phyloP scores from a whole-genome alignment of 495 filamentous ascomycete species.

The Xylona heveae region DNA sequence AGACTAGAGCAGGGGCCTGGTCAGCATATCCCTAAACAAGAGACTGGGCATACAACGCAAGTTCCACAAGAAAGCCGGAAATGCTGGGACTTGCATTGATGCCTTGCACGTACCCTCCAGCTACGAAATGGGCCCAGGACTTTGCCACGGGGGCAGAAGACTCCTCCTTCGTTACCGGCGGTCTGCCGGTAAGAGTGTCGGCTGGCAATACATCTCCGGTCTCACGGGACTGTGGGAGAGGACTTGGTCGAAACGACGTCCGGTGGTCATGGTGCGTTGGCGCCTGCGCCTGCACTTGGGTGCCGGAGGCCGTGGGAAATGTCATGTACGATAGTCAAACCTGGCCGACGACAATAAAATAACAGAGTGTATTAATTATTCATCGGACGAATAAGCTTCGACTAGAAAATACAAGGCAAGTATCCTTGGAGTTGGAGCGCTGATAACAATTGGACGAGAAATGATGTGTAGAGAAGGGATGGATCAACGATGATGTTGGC shows the following conservation, averaged over 20 bases:
- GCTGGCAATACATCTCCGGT: constrained; percentile 33
- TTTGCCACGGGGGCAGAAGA: constrained; percentile 42
- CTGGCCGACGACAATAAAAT: too few species aligned
- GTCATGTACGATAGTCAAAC: constrained; percentile 3
- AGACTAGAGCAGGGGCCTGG: too few species aligned
- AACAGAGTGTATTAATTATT: too few species aligned
- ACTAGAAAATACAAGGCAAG: too few species aligned
- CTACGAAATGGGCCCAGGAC: constrained; percentile 76
- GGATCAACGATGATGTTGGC: too few species aligned
- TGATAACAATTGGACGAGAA: too few species aligned
- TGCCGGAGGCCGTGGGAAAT: not conserved
- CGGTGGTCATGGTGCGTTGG: not conserved
- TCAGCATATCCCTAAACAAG: not conserved
- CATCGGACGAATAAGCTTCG: too few species aligned
- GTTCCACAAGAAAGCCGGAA: not conserved
- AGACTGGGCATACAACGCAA: not conserved
- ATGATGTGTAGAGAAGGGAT: too few species aligned
- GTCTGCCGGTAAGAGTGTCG: constrained; percentile 11
- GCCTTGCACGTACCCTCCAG: constrained; percentile 60
- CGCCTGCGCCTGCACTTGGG: not conserved
- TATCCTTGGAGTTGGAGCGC: too few species aligned
- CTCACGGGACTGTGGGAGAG: constrained; percentile 34
- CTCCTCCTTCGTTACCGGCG: constrained; percentile 15
- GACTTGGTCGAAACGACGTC: constrained; percentile 3
- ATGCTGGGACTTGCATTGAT: not conserved